These are phyloP conservation scores for Metschnikowia cubensis DNA, from an alignment of 805 yeast genomes.

Conservation along the genomic window DNA sequence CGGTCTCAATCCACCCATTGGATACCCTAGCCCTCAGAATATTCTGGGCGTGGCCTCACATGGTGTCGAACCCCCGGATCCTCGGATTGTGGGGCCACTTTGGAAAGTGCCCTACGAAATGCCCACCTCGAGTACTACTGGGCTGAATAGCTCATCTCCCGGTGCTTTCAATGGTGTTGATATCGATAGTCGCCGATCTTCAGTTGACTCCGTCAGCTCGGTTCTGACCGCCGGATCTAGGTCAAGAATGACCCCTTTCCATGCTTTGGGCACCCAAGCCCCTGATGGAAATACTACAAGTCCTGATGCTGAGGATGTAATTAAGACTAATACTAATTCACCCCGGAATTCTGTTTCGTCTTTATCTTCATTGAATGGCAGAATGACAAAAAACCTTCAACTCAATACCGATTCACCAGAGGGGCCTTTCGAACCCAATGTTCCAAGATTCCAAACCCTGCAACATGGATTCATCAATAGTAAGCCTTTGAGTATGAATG, in stretches of 20 bases:
- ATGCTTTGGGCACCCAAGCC: constrained; percentile 21
- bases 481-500: not conserved
- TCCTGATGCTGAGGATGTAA: constrained; percentile 20
- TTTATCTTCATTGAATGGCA: constrained; percentile 18
- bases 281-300: constrained; percentile 15
- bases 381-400: constrained; percentile 8
- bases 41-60: not conserved
- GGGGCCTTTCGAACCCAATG: not conserved
- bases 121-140: constrained; percentile 30
- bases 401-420: not conserved
- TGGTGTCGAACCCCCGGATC: constrained; percentile 7
- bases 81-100: constrained; percentile 43
- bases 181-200: constrained; percentile 34
- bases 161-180: constrained; percentile 10
- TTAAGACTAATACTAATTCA: constrained; percentile 7
- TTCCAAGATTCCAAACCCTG: not conserved
- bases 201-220: constrained; percentile 49
- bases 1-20: not conserved
- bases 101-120: constrained; percentile 64
- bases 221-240: constrained; percentile 38
- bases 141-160: constrained; percentile 17
- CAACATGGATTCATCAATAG: not conserved
- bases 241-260: constrained; percentile 28
- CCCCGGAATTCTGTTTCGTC: constrained; percentile 19
- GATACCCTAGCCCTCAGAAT: not conserved